Evolutionary conservation across 2,329 filamentous ascomycete species (phyloP).

Genomic region (Eutypa lata): DNA sequence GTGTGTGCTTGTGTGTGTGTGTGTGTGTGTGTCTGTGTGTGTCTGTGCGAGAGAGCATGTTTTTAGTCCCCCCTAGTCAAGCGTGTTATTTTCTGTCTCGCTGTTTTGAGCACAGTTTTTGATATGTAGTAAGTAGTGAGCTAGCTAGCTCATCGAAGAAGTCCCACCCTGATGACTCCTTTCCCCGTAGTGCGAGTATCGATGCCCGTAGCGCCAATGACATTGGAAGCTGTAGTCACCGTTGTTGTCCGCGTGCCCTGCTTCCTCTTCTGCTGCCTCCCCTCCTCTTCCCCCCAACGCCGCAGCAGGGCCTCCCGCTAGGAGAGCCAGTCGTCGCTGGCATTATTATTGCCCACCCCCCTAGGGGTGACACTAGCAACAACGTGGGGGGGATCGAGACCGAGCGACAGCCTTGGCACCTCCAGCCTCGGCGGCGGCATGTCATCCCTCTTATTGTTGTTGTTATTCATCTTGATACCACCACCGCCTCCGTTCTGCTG

Average conservation of each 20-base stretch:
- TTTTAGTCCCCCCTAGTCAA: no score
- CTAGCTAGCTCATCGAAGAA: neutral
- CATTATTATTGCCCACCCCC: neutral
- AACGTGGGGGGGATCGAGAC: conserved; percentile 26
- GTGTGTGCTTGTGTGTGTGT: no score
- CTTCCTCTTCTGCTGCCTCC: conserved; percentile 3
- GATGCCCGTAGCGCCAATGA: no score
- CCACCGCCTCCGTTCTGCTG: conserved; percentile 37
- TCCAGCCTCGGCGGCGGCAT: conserved; percentile 60
- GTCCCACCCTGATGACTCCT: neutral
- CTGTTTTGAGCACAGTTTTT: no score
- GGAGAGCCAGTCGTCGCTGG: conserved; percentile 26
- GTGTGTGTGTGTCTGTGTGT: no score
- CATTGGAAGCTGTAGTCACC: no score
- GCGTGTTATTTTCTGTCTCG: no score
- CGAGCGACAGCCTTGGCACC: conserved; percentile 55
- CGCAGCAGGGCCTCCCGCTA: conserved; percentile 19
- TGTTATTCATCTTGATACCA: conserved; percentile 17
- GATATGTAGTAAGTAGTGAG: no score
- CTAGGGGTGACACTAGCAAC: neutral
- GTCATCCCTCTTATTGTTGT: conserved; percentile 44
- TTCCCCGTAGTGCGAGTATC: neutral
- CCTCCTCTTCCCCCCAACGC: conserved; percentile 6
- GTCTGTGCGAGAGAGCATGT: no score
- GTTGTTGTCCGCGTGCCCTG: neutral